Base-by-base conservation (phyloP, 495 filamentous ascomycete genomes). In the Cetradonia linearis region DNA sequence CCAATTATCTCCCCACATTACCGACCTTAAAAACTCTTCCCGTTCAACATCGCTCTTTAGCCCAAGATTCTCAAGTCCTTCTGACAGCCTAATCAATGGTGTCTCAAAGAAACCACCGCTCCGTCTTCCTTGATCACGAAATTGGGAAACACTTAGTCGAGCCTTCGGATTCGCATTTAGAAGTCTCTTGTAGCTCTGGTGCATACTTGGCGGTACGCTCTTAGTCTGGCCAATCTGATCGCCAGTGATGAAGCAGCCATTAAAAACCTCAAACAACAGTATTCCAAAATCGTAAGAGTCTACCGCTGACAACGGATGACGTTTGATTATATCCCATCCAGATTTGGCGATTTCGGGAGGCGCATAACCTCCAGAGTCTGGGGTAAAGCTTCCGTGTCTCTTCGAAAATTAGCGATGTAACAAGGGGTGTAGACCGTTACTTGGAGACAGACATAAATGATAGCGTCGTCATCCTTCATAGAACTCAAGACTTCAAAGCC, bases 401-500 rank as follows among this genome's bases (percentile, higher is more conserved):
- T 92, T 63, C 9, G 11, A 16, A 55, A 18, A 10, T 9, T 27
- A 50, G 20, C 14, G 23, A 38, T 0, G 2, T 11, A 27, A 28
- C 9, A 1, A 11, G 14, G 37, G 3, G 50, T 14, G 4, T 27
- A 25, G 30, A 7, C 31, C 31, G 30, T 27, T 61, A 49, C 52
- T 30, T 44, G 36, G 14, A 37, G n/a, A 75, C 85, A 62, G 66
- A 92, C 88, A 70, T 95, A 95, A 66, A 96, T 91, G 44, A 95
- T 77, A 9, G 89, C 87, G 55, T 95, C 86, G 58, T 96, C 91
- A 38, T 97, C 93, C 69, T 95, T 96, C 72, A 96, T 86, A 25
- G 88, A 95, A 72, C 92, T 96, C 40, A 97, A 70, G 11, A 95
- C 79, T 63, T 98, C 94, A 59, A 97, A 93, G 10, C 93, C 93